Base-by-base conservation (phyloP, 495 filamentous ascomycete species). In the Lineolata rhizophorae region DNA sequence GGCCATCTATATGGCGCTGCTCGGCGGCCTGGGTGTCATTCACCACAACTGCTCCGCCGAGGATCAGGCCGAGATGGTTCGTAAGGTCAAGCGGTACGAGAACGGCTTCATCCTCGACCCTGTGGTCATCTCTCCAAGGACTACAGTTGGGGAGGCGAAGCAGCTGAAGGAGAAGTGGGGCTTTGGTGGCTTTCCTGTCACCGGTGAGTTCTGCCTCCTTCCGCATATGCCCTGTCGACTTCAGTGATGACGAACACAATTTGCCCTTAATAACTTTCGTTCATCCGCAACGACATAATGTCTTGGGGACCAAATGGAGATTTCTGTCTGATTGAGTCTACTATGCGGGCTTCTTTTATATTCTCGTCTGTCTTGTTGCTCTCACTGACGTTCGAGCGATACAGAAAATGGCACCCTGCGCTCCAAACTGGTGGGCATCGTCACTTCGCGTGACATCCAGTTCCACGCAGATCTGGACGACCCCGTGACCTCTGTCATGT, bases 91-190 rank as follows among this genome's bases (percentile, higher is more conserved):
- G 75, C 65, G 84, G 50, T 99, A 81, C 52, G 87, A 99, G 59
- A 99, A 99, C 55, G 87, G 87, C 35, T 99, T 99, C 63, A 99
- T 99, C 48, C 56, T 82, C 25, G 87, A 99, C 47, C 87, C 87
- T 16, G 77, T 99, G 37, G 84, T 94, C 36, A 75, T 99, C 44
- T 72, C 69, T 46, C 77, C 81, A 20, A 67, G 61, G 32, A 83
- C 82, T 28, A 94, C 85, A 24, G 80, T 95, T 30, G 77, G 68
- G 32, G 85, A 95, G 55, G 83, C 79, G 31, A 87, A 78, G 60
- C 72, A 73, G 19, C 58, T 95, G 37, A 95, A 95, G 60, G 76
- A 85, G 59, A 81, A 83, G 57, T 94, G 91, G 78, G 90, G 90
- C 4, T 99, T 99, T 49, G 90, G 90, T 50, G 87, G 87, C 41